These are phyloP conservation scores for Exophiala calicioides DNA, from an alignment of 2,329 filamentous ascomycete genomes.

Conservation along the genomic window DNA sequence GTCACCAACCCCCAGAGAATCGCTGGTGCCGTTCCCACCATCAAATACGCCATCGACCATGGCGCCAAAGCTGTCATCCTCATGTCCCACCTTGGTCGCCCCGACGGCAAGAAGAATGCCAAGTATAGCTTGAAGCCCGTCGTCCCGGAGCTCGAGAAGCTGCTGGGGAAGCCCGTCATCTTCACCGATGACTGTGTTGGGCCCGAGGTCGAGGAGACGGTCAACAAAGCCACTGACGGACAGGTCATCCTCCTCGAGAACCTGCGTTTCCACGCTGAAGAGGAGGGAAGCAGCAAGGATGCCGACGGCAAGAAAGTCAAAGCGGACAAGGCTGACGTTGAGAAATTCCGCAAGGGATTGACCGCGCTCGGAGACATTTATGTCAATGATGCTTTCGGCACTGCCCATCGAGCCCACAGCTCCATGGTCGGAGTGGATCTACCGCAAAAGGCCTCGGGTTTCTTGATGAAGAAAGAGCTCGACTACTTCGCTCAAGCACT, in stretches of 20 bases:
- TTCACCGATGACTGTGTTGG: constrained; percentile 92
- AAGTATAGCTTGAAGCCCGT: constrained; percentile 97
- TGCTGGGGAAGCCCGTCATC: constrained; percentile 78
- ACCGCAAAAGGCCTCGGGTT: constrained; percentile 94
- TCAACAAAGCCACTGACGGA: constrained; percentile 78
- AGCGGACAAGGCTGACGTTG: constrained; percentile 90
- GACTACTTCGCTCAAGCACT: constrained; percentile 99
- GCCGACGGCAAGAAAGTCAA: constrained; percentile 95
- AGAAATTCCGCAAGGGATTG: constrained; percentile 90
- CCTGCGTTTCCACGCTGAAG: constrained; percentile 95
- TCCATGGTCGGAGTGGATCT: constrained; percentile 98
- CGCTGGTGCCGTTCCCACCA: constrained; percentile 89
- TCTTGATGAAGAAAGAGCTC: constrained; percentile 99
- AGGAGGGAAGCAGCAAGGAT: constrained; percentile 95
- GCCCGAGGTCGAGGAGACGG: constrained; percentile 82
- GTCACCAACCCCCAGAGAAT: constrained; percentile 99
- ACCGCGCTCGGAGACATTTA: constrained; percentile 94
- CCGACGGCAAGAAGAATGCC: constrained; percentile 81
- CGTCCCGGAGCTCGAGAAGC: constrained; percentile 86
- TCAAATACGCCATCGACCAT: constrained; percentile 89
- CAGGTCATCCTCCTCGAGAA: constrained; percentile 93
- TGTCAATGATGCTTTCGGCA: constrained; percentile 98
- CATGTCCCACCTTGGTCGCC: constrained; percentile 98
- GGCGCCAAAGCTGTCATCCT: constrained; percentile 90
- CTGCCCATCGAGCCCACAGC: constrained; percentile 95